Evolutionary conservation across 2,329 filamentous ascomycete genomes (phyloP).

Genomic region (Blumeriella jaapii): DNA sequence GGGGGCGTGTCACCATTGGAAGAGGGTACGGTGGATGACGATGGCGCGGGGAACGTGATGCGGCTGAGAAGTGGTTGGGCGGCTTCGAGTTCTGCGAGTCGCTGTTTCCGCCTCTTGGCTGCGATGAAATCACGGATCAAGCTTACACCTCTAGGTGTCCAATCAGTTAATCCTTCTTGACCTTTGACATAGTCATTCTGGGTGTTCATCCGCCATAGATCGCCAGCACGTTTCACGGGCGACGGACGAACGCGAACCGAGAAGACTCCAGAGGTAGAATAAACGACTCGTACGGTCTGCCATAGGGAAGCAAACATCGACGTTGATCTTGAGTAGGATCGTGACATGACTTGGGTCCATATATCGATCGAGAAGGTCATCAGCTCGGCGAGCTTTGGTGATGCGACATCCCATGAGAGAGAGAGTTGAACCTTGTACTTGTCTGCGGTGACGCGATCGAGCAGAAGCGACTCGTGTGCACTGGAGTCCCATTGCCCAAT

Average conservation of each 20-base stretch:
- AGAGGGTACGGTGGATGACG: not conserved
- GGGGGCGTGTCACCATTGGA: constrained; percentile 7
- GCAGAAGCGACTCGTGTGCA: constrained; percentile 76
- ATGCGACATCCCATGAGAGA: constrained; percentile 75
- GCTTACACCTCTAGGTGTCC: constrained; percentile 83
- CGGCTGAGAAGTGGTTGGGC: constrained; percentile 55
- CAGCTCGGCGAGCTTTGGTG: constrained; percentile 71
- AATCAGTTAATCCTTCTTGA: constrained; percentile 73
- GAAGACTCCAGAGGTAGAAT: constrained; percentile 78
- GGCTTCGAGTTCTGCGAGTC: constrained; percentile 70
- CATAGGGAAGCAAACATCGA: constrained; percentile 82
- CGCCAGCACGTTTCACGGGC: constrained; percentile 81
- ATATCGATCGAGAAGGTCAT: constrained; percentile 79
- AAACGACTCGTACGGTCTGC: constrained; percentile 74
- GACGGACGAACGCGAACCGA: constrained; percentile 76
- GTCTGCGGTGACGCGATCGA: constrained; percentile 89
- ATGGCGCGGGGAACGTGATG: constrained; percentile 32
- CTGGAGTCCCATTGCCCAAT: constrained; percentile 97
- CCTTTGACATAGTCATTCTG: constrained; percentile 93
- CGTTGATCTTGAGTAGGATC: constrained; percentile 73
- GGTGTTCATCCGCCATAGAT: constrained; percentile 94
- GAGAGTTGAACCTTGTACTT: constrained; percentile 85
- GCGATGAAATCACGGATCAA: constrained; percentile 79
- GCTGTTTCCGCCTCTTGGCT: constrained; percentile 59
- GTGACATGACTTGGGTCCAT: constrained; percentile 71